These are phyloP conservation scores for Fagus crenata DNA, from an alignment of 306 rosid species.

Conservation along the genomic window DNA sequence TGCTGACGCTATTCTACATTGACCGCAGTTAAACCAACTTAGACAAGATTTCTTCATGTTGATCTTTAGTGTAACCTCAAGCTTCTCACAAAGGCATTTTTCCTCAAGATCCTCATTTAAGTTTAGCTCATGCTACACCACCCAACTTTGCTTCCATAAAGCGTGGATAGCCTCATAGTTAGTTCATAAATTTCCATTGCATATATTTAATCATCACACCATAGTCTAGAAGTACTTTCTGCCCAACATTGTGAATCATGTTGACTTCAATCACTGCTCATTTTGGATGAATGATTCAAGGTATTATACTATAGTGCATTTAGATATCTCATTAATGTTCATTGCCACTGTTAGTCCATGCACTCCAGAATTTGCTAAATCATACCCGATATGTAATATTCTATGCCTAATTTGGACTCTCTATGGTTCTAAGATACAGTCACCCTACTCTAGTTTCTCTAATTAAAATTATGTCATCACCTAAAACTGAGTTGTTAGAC, in stretches of 20 bases:
- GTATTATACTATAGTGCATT: background rate
- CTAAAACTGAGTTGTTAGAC: background rate
- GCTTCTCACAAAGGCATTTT: background rate
- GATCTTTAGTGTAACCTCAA: slow-evolving; percentile 4
- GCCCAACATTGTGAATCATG: background rate
- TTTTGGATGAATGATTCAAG: background rate
- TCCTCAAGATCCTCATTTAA: background rate
- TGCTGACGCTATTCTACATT: background rate
- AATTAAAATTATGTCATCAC: background rate
- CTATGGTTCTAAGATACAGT: background rate
- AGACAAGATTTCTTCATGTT: background rate
- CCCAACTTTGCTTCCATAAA: background rate
- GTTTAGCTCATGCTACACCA: background rate
- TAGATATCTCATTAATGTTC: background rate
- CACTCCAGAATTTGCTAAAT: background rate
- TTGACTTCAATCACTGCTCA: background rate
- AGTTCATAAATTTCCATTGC: background rate
- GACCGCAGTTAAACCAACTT: background rate
- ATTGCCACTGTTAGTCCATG: background rate
- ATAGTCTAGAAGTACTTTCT: background rate
- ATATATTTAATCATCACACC: background rate
- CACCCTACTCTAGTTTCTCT: background rate
- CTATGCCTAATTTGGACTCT: background rate
- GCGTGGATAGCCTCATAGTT: background rate
- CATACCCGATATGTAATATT: background rate